phyloP scores from a whole-genome alignment of 2,329 filamentous ascomycete species.

The Fusarium secorum region DNA sequence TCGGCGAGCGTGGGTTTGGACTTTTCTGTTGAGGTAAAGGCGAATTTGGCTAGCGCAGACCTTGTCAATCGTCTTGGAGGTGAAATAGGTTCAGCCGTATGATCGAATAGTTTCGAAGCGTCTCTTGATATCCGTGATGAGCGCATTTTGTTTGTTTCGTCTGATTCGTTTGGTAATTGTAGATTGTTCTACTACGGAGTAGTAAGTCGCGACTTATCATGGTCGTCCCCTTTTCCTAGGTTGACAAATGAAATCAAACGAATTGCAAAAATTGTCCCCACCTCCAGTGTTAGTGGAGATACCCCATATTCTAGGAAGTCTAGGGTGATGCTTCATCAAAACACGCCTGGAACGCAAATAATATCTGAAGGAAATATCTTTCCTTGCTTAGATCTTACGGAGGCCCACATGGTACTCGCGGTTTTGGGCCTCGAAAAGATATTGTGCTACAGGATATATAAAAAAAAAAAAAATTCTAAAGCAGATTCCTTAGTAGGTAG shows the following conservation, averaged over 20 bases:
- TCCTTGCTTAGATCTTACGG: neutral
- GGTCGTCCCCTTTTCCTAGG: neutral
- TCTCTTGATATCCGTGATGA: slow-evolving; percentile 67
- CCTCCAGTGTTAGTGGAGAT: slow-evolving; percentile 3
- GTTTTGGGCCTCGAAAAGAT: neutral
- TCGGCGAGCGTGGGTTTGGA: slow-evolving; percentile 47
- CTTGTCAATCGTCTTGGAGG: slow-evolving; percentile 58
- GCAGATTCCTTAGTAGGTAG: neutral
- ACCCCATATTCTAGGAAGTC: neutral
- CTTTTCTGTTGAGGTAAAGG: slow-evolving; percentile 45
- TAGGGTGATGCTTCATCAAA: neutral
- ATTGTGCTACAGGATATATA: too few species aligned
- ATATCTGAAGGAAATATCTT: neutral
- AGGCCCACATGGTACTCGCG: neutral
- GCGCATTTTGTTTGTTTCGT: slow-evolving; percentile 53
- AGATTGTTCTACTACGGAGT: neutral
- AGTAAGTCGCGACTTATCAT: slow-evolving; percentile 16
- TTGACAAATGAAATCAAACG: slow-evolving; percentile 11
- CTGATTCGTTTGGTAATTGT: neutral
- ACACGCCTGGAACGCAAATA: neutral
- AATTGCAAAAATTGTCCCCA: slow-evolving; percentile 16
- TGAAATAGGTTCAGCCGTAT: slow-evolving; percentile 36
- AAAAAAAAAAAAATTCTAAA: too few species aligned
- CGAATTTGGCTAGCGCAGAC: slow-evolving; percentile 58
- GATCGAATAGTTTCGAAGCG: slow-evolving; percentile 62